Percentiles rank a stretch among this genome's conserved stretches.
Evolutionary conservation across 140 eudicot species (phyloP).

Genomic region (Senecio squalidus): DNA sequence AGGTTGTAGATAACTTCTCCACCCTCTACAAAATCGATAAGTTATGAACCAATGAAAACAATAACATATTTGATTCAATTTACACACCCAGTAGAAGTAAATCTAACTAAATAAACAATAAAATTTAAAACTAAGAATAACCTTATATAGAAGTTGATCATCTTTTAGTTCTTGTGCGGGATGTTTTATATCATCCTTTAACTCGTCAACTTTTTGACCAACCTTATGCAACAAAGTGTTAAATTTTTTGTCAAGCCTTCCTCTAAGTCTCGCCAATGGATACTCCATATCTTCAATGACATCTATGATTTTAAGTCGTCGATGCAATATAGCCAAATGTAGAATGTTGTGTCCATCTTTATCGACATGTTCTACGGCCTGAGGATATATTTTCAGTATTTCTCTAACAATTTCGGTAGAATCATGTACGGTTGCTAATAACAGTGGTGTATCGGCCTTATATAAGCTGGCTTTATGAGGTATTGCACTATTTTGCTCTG

Average conservation of each 20-base stretch:
- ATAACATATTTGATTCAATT: background rate
- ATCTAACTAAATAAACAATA: background rate
- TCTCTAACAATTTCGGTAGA: slow-evolving; percentile 31
- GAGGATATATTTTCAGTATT: slow-evolving; percentile 28
- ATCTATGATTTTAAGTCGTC: slow-evolving; percentile 23
- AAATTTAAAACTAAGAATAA: background rate
- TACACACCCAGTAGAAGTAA: background rate
- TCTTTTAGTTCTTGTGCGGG: slow-evolving; percentile 34
- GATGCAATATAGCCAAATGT: slow-evolving; percentile 28
- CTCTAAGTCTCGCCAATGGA: slow-evolving; percentile 19
- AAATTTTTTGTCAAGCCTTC: slow-evolving; percentile 18
- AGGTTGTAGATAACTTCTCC: background rate
- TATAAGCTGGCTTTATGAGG: too few species aligned
- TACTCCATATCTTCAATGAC: slow-evolving; percentile 13
- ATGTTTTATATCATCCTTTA: slow-evolving; percentile 6
- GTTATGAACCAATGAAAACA: background rate
- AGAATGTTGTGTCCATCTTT: slow-evolving; percentile 18
- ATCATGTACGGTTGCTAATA: slow-evolving; percentile 39
- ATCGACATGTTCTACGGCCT: slow-evolving; percentile 32
- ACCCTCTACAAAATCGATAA: slow-evolving; percentile 14
- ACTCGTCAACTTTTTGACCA: slow-evolving; percentile 13
- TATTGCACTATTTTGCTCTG: background rate
- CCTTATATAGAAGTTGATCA: slow-evolving; percentile 33
- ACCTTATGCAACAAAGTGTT: slow-evolving; percentile 41
- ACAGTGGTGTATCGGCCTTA: slow-evolving; percentile 26